Evolutionary conservation across 768 basidiomycete genomes (phyloP).

Genomic region (Lyophyllum atratum): DNA sequence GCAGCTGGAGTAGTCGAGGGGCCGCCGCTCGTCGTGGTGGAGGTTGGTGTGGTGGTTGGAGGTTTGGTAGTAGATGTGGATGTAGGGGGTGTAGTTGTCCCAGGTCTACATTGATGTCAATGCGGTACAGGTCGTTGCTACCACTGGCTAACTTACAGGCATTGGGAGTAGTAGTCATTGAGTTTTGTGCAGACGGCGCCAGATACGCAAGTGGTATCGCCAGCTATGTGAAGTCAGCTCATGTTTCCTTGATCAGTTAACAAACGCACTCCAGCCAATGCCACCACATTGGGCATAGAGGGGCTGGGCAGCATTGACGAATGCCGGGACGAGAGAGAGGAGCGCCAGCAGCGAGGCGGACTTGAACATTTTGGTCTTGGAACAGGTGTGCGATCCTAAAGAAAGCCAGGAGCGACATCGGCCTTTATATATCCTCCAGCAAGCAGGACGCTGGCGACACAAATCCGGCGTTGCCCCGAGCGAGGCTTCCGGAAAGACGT

Average conservation of each 20-base stretch:
- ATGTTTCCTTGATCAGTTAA: conserved; percentile 22
- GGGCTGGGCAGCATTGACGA: conserved; percentile 43
- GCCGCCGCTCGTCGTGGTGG: conserved; percentile 20
- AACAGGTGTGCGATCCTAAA: conserved; percentile 6
- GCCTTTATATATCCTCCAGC: conserved; percentile 14
- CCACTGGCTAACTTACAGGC: conserved; percentile 31
- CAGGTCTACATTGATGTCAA: conserved; percentile 14
- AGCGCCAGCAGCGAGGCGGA: conserved; percentile 44
- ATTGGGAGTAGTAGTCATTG: conserved; percentile 43
- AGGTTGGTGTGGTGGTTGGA: conserved; percentile 14
- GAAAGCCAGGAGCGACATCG: conserved; percentile 1
- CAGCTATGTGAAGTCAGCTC: conserved; percentile 25
- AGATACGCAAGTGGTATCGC: conserved; percentile 41
- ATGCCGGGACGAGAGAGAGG: conserved; percentile 42
- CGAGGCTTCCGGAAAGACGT: conserved; percentile 25
- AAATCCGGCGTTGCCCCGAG: conserved; percentile 42
- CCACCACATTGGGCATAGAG: conserved; percentile 59
- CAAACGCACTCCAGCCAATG: conserved; percentile 46
- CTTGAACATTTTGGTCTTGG: conserved; percentile 43
- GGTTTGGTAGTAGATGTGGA: conserved; percentile 21
- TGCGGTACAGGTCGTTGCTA: background rate
- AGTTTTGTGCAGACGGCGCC: conserved; percentile 33
- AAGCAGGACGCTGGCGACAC: conserved; percentile 8
- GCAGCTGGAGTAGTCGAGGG: conserved; percentile 39
- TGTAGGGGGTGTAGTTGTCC: conserved; percentile 16